Base-by-base conservation (phyloP, 2,329 filamentous ascomycete genomes). In the Mycosphaerella sp. region DNA sequence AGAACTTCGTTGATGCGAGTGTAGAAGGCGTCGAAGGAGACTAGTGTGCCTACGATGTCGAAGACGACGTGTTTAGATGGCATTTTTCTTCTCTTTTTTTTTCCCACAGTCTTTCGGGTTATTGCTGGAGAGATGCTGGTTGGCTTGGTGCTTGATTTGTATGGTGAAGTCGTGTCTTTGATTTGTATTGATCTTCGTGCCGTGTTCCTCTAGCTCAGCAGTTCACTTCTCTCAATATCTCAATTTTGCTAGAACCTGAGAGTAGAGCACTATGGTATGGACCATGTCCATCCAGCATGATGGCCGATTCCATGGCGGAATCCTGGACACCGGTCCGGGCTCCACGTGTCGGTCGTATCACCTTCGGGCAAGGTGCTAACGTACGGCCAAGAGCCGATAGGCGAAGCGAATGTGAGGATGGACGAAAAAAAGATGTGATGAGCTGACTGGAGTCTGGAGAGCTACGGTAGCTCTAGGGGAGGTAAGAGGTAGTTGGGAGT, bases 1-100 rank as follows among this genome's bases (percentile, higher is more conserved):
- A 79, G 70, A 14, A 68, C 68, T 2, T 62, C 48, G 4, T 75
- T 70, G 34, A 80, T 70, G 31, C 68, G 67, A 9, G 70, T 64
- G 56, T 71, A 73, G 60, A 74, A 74, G 46, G 70, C 69, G 12
- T 76, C 70, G 64, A 75, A 78, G 17, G 70, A 73, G 40, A 78
- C 74, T 52, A 70, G 71, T n/a, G 77, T 79, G 45, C 77, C 76
- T 43, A 81, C 78, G 1, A 81, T 72, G 59, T 72, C 70, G 57
- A 68, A 69, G 38, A 69, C 67, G n/a, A 66, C 60, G 48, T 65
- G 59, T 55, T 66, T 66, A 41, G 48, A 41, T 48, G 58, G 61
- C 34, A 47, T 55, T 26, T 23, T 45, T 36, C 9, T 44, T n/a
- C n/a, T 34, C 3, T 21, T 21, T 21, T 4, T 1, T 21, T 21